Conservation (phyloP, 768 basidiomycete genomes). For the Boletus patriciae region DNA sequence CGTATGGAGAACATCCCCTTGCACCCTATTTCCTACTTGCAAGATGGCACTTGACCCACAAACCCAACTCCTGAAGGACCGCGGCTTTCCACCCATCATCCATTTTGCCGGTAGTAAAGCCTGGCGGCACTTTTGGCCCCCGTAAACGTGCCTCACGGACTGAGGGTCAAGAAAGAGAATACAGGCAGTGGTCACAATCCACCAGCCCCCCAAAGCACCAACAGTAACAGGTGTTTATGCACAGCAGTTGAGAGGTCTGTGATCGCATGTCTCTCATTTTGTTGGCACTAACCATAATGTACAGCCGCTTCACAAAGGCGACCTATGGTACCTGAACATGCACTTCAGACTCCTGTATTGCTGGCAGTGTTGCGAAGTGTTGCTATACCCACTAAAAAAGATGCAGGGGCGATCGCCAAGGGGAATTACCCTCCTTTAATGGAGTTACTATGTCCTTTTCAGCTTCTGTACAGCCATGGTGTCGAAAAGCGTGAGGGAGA, state of each 20-base stretch:
- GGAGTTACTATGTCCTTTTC: conserved; percentile 85
- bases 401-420: conserved; percentile 70
- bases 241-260: conserved; percentile 49
- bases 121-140: conserved; percentile 36
- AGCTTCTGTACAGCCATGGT: conserved; percentile 86
- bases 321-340: conserved; percentile 91
- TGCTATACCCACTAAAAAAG: conserved; percentile 78
- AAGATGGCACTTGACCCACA: too few relatives aligned
- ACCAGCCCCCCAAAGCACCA: conserved; percentile 29
- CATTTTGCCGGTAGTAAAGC: conserved; percentile 35
- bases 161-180: conserved; percentile 22
- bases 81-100: too few relatives aligned
- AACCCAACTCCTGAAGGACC: too few relatives aligned
- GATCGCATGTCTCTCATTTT: not conserved
- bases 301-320: conserved; percentile 85
- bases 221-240: too few relatives aligned
- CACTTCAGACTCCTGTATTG: conserved; percentile 75
- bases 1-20: conserved; percentile 66
- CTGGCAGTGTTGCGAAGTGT: conserved; percentile 81
- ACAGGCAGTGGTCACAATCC: conserved; percentile 6
- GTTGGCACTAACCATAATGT: conserved; percentile 9
- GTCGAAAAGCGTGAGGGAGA: conserved; percentile 85
- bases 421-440: conserved; percentile 48
- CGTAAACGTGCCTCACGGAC: conserved; percentile 32
- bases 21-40: too few relatives aligned